Evolutionary conservation across 352 stramenopile genomes (phyloP).

Genomic region (Pythium sp.): DNA sequence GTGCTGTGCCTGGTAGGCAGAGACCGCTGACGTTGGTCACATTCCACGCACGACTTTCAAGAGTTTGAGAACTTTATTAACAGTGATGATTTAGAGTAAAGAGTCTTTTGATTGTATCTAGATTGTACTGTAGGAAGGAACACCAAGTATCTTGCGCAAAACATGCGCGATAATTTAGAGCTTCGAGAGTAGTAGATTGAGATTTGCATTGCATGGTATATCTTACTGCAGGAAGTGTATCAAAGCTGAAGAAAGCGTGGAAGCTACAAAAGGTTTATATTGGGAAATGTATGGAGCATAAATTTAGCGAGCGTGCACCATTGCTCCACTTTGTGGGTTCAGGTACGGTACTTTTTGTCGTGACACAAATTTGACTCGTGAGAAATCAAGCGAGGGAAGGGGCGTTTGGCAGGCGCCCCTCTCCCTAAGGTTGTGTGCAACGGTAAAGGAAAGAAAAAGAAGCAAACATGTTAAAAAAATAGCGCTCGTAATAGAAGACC

Average conservation of each 20-base stretch:
- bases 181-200: background rate
- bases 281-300: background rate
- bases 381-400: background rate
- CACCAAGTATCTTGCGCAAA: background rate
- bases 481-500: background rate
- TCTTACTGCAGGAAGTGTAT: background rate
- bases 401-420: background rate
- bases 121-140: background rate
- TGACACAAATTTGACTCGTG: background rate
- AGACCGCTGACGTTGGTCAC: background rate
- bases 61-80: background rate
- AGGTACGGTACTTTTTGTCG: background rate
- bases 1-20: background rate
- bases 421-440: background rate
- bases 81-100: background rate
- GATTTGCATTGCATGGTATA: background rate
- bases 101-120: too few species aligned
- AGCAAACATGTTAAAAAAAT: slow-evolving; percentile 12
- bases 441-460: background rate
- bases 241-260: background rate
- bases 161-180: background rate
- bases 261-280: background rate
- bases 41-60: background rate
- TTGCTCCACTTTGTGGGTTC: background rate
- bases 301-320: background rate